Conservation (phyloP, 129 eudicot species). For the Calendula officinalis region DNA sequence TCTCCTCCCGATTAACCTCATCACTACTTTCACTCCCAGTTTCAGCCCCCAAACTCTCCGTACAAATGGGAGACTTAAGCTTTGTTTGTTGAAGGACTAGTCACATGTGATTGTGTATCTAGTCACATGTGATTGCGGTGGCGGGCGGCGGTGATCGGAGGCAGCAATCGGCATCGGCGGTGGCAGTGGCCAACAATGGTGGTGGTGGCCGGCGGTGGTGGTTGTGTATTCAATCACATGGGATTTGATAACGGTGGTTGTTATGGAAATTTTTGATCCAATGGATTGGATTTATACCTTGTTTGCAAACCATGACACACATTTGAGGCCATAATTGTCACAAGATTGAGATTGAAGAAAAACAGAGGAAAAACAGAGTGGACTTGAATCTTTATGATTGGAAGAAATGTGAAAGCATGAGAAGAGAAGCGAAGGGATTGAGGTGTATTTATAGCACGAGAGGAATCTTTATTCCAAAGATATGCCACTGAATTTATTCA, state of each 20-base stretch:
- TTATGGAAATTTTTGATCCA: no score
- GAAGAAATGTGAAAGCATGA: conserved; percentile 40
- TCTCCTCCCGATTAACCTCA: conserved; percentile 36
- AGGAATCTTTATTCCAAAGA: conserved; percentile 20
- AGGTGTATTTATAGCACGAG: conserved; percentile 54
- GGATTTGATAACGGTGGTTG: no score
- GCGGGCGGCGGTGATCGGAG: no score
- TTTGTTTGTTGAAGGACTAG: no score
- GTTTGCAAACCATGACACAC: conserved; percentile 50
- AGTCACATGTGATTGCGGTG: no score
- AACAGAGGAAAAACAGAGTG: conserved; percentile 35
- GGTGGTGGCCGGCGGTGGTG: no score
- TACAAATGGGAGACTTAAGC: no score
- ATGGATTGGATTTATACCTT: no score
- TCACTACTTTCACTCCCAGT: conserved; percentile 61
- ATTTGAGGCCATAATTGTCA: conserved; percentile 39
- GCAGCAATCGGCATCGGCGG: no score
- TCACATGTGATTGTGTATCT: no score
- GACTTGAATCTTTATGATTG: conserved; percentile 10
- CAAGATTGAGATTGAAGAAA: conserved; percentile 25
- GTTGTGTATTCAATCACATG: no score
- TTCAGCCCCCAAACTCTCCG: conserved; percentile 81
- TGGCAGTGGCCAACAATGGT: no score
- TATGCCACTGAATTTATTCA: conserved; percentile 44
- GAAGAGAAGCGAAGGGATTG: conserved; percentile 33